These are phyloP conservation scores for Solidago caesia DNA, from an alignment of 129 eudicot genomes.

Conservation along the genomic window DNA sequence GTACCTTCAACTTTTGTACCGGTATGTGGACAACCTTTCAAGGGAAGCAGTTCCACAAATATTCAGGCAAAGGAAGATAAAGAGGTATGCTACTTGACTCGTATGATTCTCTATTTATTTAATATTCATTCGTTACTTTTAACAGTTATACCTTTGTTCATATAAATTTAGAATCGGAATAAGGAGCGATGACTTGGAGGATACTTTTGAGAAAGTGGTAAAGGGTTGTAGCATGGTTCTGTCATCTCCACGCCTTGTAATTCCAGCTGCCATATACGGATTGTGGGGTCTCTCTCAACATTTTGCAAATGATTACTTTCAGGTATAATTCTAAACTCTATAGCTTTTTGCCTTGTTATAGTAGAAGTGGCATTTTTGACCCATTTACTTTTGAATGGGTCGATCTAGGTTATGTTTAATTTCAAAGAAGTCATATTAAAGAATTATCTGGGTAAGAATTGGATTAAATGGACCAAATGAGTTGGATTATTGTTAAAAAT, in stretches of 20 bases:
- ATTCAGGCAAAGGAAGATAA: conserved; percentile 62
- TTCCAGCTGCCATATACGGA: conserved; percentile 88
- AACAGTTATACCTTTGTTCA: neutral
- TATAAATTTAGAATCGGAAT: conserved; percentile 65
- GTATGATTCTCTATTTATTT: neutral
- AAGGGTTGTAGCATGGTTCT: conserved; percentile 83
- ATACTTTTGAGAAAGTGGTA: conserved; percentile 56
- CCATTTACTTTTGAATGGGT: neutral
- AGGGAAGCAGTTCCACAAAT: conserved; percentile 67
- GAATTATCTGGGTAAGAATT: neutral
- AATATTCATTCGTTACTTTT: neutral
- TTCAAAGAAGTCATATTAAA: neutral
- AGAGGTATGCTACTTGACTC: conserved; percentile 39
- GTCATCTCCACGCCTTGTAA: conserved; percentile 89
- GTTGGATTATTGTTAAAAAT: neutral
- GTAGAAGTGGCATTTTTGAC: neutral
- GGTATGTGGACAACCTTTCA: conserved; percentile 69
- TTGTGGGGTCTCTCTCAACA: conserved; percentile 87
- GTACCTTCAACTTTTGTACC: conserved; percentile 79
- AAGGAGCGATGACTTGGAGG: conserved; percentile 79
- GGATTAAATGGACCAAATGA: neutral
- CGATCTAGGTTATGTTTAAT: neutral
- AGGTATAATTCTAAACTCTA: conserved; percentile 42
- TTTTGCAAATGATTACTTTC: conserved; percentile 65
- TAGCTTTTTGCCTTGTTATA: neutral